phyloP scores from a whole-genome alignment of 306 rosid species.

The Betula pendula region DNA sequence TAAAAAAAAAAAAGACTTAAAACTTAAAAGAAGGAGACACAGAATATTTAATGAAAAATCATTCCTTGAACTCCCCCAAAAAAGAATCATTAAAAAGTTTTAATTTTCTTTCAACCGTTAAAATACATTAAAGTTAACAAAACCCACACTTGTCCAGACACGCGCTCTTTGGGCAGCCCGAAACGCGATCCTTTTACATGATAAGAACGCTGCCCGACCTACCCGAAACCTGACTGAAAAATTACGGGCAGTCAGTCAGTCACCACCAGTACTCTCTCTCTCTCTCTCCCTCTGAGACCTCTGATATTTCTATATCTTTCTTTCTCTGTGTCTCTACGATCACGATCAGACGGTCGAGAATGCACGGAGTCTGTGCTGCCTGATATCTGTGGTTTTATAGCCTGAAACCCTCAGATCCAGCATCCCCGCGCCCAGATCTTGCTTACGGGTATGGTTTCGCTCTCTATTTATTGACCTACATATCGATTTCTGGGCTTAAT shows the following conservation, averaged over 20 bases:
- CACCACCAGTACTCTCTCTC: constrained; percentile 44
- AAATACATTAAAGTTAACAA: constrained; percentile 21
- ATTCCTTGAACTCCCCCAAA: neutral
- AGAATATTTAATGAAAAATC: constrained; percentile 19
- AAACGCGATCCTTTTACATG: neutral
- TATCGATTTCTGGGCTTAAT: neutral
- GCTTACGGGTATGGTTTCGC: constrained; percentile 48
- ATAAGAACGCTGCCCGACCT: constrained; percentile 49
- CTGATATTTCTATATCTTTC: constrained; percentile 62
- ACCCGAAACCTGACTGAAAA: constrained; percentile 62
- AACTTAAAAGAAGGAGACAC: constrained; percentile 35
- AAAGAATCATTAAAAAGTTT: too few relatives aligned
- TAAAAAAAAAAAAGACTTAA: constrained; percentile 19
- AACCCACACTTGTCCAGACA: constrained; percentile 57
- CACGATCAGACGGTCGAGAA: constrained; percentile 69
- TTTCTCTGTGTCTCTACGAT: constrained; percentile 48
- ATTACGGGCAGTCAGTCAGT: constrained; percentile 60
- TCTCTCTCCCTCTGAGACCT: constrained; percentile 27
- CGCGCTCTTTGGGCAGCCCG: constrained; percentile 58
- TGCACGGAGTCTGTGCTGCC: constrained; percentile 46
- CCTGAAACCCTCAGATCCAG: constrained; percentile 50
- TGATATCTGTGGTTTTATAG: constrained; percentile 49
- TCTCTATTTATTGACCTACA: constrained; percentile 12
- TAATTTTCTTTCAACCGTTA: neutral
- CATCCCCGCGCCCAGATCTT: constrained; percentile 47